Conservation (phyloP, 352 stramenopile species). For the Globisporangium emineosum region DNA sequence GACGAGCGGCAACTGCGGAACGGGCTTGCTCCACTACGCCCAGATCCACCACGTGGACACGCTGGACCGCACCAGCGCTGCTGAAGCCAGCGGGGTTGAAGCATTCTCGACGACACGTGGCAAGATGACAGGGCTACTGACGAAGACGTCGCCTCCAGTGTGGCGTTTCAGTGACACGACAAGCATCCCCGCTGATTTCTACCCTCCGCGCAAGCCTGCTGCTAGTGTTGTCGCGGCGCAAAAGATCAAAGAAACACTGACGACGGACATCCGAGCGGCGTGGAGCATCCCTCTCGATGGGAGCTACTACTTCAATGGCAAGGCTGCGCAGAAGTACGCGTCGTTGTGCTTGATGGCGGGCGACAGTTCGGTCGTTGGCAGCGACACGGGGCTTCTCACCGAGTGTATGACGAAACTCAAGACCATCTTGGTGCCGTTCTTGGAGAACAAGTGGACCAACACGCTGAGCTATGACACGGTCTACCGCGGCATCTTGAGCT, state of each 20-base stretch:
- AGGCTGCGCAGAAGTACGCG: conserved; percentile 73
- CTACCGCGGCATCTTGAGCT: conserved; percentile 61
- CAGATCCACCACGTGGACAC: conserved; percentile 60
- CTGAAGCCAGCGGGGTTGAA: conserved; percentile 26
- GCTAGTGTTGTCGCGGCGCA: conserved; percentile 24
- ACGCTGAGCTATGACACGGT: conserved; percentile 62
- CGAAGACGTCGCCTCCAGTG: conserved; percentile 40
- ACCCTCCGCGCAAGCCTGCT: conserved; percentile 34
- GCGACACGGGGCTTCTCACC: conserved; percentile 31
- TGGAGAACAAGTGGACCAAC: conserved; percentile 66
- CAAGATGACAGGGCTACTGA: conserved; percentile 47
- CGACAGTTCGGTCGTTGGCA: conserved; percentile 53
- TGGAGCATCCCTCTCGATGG: conserved; percentile 48
- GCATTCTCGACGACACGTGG: conserved; percentile 53
- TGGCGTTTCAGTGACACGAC: conserved; percentile 46
- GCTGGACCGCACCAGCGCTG: conserved; percentile 40
- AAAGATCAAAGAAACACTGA: conserved; percentile 41
- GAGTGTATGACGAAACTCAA: conserved; percentile 63
- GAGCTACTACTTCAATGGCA: conserved; percentile 81
- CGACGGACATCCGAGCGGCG: conserved; percentile 39
- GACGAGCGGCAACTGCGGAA: conserved; percentile 45
- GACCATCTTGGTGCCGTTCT: conserved; percentile 42
- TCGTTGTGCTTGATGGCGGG: conserved; percentile 73
- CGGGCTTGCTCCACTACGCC: conserved; percentile 58
- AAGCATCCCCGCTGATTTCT: conserved; percentile 44